These are phyloP conservation scores for Aureobasidium leucospermi DNA, from an alignment of 2,329 filamentous ascomycete genomes.

Conservation along the genomic window DNA sequence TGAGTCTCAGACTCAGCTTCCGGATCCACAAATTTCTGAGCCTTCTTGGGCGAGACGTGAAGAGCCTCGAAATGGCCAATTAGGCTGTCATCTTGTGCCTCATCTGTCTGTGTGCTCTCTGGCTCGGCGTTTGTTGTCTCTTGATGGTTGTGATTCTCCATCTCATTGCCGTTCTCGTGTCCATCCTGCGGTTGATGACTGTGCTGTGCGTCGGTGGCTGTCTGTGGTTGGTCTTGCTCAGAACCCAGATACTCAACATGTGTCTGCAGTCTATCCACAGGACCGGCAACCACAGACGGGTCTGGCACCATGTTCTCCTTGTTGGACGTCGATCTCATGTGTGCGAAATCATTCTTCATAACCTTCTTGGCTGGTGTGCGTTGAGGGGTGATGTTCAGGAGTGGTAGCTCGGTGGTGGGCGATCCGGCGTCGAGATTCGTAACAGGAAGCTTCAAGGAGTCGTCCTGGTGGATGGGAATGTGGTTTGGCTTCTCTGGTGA, in stretches of 20 bases:
- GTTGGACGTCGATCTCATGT: constrained; percentile 25
- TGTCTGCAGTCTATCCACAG: constrained; percentile 14
- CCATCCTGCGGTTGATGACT: background rate
- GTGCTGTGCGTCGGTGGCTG: background rate
- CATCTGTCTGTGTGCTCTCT: background rate
- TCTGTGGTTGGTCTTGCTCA: constrained; percentile 29
- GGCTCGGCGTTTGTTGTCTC: background rate
- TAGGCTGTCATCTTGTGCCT: background rate
- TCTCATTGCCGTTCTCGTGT: background rate
- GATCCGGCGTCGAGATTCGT: constrained; percentile 23
- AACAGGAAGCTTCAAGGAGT: constrained; percentile 10
- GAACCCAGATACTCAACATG: constrained; percentile 37
- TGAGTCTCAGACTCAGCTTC: background rate
- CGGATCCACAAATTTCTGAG: background rate
- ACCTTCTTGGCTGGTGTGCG: constrained; percentile 20
- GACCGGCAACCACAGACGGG: background rate
- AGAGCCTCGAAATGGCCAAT: background rate
- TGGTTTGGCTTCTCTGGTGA: background rate
- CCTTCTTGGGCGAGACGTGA: background rate
- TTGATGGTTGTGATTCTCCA: background rate
- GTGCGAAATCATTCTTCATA: constrained; percentile 21
- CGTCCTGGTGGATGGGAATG: background rate
- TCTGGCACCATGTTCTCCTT: constrained; percentile 26
- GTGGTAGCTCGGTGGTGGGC: constrained; percentile 15
- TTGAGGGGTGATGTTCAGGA: constrained; percentile 19